These are phyloP conservation scores for Leccinum fibrillosum DNA, from an alignment of 768 basidiomycete species.

Conservation along the genomic window DNA sequence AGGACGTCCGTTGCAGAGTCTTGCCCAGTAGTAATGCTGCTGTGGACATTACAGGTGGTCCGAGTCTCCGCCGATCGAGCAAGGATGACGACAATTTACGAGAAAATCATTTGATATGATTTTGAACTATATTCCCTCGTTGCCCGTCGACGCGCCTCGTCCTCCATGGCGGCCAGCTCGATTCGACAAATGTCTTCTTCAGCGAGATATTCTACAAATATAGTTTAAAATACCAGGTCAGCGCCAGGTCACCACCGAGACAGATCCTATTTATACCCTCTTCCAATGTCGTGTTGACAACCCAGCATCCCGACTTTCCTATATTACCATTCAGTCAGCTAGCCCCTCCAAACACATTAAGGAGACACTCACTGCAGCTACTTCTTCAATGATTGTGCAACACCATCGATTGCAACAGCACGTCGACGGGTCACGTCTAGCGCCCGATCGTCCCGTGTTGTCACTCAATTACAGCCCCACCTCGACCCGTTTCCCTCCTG, in stretches of 20 bases:
- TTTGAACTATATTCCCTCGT: too few species aligned
- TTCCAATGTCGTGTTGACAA: constrained; percentile 55
- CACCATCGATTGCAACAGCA: constrained; percentile 73
- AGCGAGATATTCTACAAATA: constrained; percentile 49
- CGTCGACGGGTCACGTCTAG: constrained; percentile 67
- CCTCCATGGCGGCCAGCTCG: constrained; percentile 41
- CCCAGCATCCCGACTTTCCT: constrained; percentile 45
- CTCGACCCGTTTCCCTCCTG: constrained; percentile 31
- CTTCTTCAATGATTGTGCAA: constrained; percentile 34
- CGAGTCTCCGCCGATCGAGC: too few species aligned
- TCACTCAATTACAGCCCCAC: constrained; percentile 16
- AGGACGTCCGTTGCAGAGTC: too few species aligned
- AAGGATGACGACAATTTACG: too few species aligned
- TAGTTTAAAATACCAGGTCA: background rate
- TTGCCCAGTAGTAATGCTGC: too few species aligned
- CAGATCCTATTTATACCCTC: constrained; percentile 39
- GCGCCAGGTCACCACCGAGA: constrained; percentile 39
- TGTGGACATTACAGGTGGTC: too few species aligned
- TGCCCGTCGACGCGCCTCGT: constrained; percentile 19
- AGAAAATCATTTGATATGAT: too few species aligned
- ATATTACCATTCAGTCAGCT: background rate
- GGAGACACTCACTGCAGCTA: constrained; percentile 46
- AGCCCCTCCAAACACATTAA: background rate
- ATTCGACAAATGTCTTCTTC: constrained; percentile 64
- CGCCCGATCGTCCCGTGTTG: constrained; percentile 65